Base-by-base conservation (phyloP, 2,329 filamentous ascomycete genomes). In the Phialophora expanda region DNA sequence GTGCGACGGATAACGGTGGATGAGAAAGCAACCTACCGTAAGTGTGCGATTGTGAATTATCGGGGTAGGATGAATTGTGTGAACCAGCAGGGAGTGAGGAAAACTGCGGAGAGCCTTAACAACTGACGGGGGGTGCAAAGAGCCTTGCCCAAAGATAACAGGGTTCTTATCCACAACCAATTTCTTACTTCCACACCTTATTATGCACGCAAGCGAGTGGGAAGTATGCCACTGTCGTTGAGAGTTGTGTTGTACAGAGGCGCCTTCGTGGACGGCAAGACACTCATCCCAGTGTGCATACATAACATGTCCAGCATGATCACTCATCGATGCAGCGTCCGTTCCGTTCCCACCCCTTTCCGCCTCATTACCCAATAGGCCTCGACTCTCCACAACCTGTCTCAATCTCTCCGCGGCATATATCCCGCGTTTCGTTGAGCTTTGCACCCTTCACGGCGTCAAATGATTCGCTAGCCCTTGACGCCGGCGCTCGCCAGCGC, bases 381-480 rank as follows among this genome's bases (percentile, higher is more conserved):
- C 17, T 14, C 34, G 34, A 4, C 34, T 17, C 34, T 41, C 2
- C 34, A 8, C 14, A 41, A 17, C 34, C 12, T 41, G 12, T 17
- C 34, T 41, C 34, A 17, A 41, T 41, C 14, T 17, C 14, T 41
- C 34, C 34, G 14, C 34, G 4, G 14, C 34, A 17, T 38, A 38
- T 14, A 17, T 12, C 34, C 34, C 5, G 34, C 34, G 6, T 17
- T 6, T 17, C 38, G 38, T 44, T 7, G 7, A n/a, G 38, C 38
- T 44, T 44, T 44, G 17, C 38, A 44, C 38, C 14, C 6, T 7
- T 8, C 38, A n/a, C 38, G 14, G 38, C 38, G 38, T 44, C 38
- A 44, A 41, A 30, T 20, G 17, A 14, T 22, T 51, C 24, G 38
- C 62, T 65, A 65, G 46, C 50, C 54, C 54, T 62, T 65, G 11